These are phyloP conservation scores for Paecilomyces dactylethromorphus DNA, from an alignment of 2,329 filamentous ascomycete species.

Conservation along the genomic window DNA sequence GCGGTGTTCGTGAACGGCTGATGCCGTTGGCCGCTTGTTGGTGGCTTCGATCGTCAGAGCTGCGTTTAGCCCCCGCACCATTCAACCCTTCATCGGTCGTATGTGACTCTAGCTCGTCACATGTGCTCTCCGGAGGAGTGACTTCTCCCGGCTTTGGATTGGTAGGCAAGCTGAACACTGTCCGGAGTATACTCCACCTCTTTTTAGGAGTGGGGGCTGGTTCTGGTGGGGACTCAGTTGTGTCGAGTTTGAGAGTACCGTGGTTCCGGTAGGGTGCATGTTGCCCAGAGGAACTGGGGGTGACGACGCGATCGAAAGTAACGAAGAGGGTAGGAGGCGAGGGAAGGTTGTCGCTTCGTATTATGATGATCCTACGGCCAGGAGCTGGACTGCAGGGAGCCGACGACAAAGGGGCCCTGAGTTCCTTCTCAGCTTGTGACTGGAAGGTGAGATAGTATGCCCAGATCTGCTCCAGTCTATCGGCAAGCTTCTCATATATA, in stretches of 20 bases:
- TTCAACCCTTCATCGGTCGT: conserved; percentile 14
- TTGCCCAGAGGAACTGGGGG: conserved; percentile 20
- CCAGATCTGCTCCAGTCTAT: conserved; percentile 67
- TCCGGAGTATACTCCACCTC: conserved; percentile 48
- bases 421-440: conserved; percentile 55
- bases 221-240: conserved; percentile 11
- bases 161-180: conserved; percentile 41
- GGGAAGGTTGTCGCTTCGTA: conserved; percentile 66
- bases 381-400: conserved; percentile 80
- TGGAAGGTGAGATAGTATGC: conserved; percentile 72
- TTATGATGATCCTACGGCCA: conserved; percentile 79
- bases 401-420: conserved; percentile 60
- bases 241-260: conserved; percentile 10
- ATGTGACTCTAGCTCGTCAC: conserved; percentile 27
- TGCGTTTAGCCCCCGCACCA: conserved; percentile 4
- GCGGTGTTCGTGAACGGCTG: conserved; percentile 32
- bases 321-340: conserved; percentile 49
- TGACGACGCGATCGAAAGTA: conserved; percentile 57
- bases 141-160: conserved; percentile 39
- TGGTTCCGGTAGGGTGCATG: conserved; percentile 4
- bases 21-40: conserved; percentile 17
- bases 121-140: conserved; percentile 30
- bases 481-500: conserved; percentile 62
- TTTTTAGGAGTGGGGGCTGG: conserved; percentile 19
- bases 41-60: conserved; percentile 22